Base-by-base conservation (phyloP, 345 rosid species). In the Salix dunnii region DNA sequence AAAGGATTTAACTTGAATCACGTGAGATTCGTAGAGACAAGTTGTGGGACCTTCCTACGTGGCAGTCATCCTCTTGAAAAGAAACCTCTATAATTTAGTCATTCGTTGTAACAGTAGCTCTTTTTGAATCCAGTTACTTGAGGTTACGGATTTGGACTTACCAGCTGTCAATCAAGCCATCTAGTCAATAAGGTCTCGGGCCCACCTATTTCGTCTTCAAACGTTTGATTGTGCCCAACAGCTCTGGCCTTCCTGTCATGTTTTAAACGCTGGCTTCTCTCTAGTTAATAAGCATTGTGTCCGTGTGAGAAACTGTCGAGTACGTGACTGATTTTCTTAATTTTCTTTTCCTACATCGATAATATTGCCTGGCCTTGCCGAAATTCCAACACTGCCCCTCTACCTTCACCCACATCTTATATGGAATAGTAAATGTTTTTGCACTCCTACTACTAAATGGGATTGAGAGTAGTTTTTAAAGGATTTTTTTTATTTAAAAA, bases 11-110 rank as follows among this genome's bases (percentile, higher is more conserved):
- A 74, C 88, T 74, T 1, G 76, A 73, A 83, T 82, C 90, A 83
- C 92, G 88, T 86, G 92, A 86, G 89, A 86, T 86, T 89, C 90
- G 77, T 73, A 82, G 90, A 89, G 90, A 78, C 90, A 87, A 90
- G 80, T 31, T 30, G 84, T 80, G 92, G 92, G 84, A 43, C 87
- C 86, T 4, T 80, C 78, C 78, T 74, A 82, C 83, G 85, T 88
- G 88, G 85, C 64, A 84, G 78, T 73, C 82, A 78, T 78, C 80
- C 74, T 23, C 63, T n/a, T 23, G 16, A 58, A n/a, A 18, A 58
- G 11, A 72, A 78, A 51, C 25, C 64, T 8, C 14, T 51, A 65
- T 78, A 79, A 68, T 78, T 78, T 55, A 67, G 68, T 2, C 75
- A 30, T 18, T 40, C 8, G n/a, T 55, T 51, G 31, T 38, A 67